These are phyloP conservation scores for Claviceps maximensis DNA, from an alignment of 2,329 filamentous ascomycete genomes.

Conservation along the genomic window DNA sequence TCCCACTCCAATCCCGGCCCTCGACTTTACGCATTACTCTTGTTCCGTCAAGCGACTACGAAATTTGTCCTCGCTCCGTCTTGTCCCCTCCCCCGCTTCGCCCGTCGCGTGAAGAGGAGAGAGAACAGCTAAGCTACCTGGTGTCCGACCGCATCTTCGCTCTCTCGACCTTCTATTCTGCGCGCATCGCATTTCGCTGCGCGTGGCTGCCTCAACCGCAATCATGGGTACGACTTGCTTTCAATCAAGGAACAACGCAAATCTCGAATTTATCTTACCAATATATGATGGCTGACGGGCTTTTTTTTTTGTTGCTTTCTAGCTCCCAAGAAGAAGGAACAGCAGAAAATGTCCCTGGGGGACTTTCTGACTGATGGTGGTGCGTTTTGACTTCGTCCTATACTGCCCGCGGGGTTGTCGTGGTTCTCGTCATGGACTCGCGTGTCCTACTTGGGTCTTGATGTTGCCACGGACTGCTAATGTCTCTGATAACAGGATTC, in stretches of 20 bases:
- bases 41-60: slow-evolving; percentile 2
- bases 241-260: background rate
- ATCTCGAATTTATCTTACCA: background rate
- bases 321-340: slow-evolving; percentile 90
- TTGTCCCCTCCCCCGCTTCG: slow-evolving; percentile 1
- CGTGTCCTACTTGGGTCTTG: slow-evolving; percentile 11
- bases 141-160: slow-evolving; percentile 16
- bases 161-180: slow-evolving; percentile 10
- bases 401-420: slow-evolving; percentile 7
- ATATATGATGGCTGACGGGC: background rate
- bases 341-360: slow-evolving; percentile 94
- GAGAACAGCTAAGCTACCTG: slow-evolving; percentile 11
- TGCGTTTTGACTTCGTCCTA: slow-evolving; percentile 33
- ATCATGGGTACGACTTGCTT: slow-evolving; percentile 43
- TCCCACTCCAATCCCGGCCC: slow-evolving; percentile 10
- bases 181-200: slow-evolving; percentile 33
- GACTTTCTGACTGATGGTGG: slow-evolving; percentile 88
- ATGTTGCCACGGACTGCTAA: background rate
- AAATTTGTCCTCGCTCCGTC: slow-evolving; percentile 3
- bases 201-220: slow-evolving; percentile 36
- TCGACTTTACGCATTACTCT: background rate
- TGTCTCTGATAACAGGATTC: slow-evolving; percentile 23
- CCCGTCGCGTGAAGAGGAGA: slow-evolving; percentile 11
- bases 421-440: too few species aligned
- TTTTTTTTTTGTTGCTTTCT: slow-evolving; percentile 32